Evolutionary conservation across 2,329 filamentous ascomycete genomes (phyloP), one percentile per base, ranked within the genome.

Genomic region (Onygenales sp.): DNA sequence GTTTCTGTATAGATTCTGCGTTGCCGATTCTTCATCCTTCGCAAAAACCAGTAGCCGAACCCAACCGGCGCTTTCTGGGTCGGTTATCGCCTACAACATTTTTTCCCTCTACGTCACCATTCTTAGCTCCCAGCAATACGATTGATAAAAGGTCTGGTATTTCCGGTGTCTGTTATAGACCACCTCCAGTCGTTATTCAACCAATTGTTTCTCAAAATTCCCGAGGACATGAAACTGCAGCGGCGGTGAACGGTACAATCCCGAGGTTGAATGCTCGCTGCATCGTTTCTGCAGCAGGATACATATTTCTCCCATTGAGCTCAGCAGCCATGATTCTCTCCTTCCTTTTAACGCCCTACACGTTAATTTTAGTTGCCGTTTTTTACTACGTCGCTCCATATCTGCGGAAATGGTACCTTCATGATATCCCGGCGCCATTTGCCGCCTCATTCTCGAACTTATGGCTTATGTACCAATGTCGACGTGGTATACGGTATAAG

Each of bases 391-490:
- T 83, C 39, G 65, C 82, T 27, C 81, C 81, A 0, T 84, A 81
- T 65, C 59, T 84, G 42, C 73, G 77, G 46, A 21, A 8, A 43
- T 54, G 39, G 70, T 72, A 74, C 34, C 75, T 83, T 56, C 73
- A 67, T 47, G 68, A 71, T 51, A 73, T 81, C 5, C 78, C 79
- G 1, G 69, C 71, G 4, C 78, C 79, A 1, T 70, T 74, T n/a
- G 65, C 74, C 0, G 83, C 83, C 2, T 75, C 77, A 11, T 88
- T 91, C 67, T 82, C 84, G 33, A 89, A 90, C 61, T 71, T 94
- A 32, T 96, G 91, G 91, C 79, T 95, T 21, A 69, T 95, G 49
- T 72, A 75, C 7, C 78, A 83, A 10, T 75, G 74, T 51, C 82
- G 91, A 1, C 75, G 79, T 3, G 89, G 89, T 2, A 75, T 77